Percentiles rank a stretch among this genome's conserved stretches.
Conservation (phyloP, 116 monocot genomes). For the Papilionanthe hybrid region DNA sequence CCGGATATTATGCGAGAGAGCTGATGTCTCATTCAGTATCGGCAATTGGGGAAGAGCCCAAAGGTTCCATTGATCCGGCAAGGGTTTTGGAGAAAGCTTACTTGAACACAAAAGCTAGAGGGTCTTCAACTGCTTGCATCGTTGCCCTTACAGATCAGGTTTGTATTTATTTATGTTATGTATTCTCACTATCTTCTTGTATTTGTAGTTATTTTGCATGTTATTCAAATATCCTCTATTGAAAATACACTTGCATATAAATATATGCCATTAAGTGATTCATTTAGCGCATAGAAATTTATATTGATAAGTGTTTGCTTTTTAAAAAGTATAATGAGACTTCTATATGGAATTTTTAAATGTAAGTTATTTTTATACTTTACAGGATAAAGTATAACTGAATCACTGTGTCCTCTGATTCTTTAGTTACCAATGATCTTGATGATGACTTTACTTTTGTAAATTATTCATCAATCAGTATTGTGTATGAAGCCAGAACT, state of each 20-base stretch:
- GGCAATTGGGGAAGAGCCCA: conserved; percentile 81
- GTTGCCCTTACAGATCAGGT: conserved; percentile 89
- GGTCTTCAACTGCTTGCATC: conserved; percentile 97
- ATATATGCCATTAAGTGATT: not conserved
- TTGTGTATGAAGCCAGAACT: not conserved
- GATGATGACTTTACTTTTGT: not conserved
- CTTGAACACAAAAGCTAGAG: conserved; percentile 65
- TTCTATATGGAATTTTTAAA: not conserved
- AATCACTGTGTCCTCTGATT: not conserved
- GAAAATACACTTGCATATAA: not conserved
- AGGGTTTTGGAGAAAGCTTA: conserved; percentile 93
- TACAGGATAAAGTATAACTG: not conserved
- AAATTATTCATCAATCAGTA: not conserved
- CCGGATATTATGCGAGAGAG: conserved; percentile 86
- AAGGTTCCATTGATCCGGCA: conserved; percentile 76
- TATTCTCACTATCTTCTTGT: not conserved
- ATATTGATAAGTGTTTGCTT: not conserved
- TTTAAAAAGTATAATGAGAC: not conserved
- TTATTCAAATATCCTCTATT: not conserved
- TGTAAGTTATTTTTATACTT: not conserved
- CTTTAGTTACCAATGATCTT: not conserved
- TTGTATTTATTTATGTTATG: not conserved
- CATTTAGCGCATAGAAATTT: not conserved
- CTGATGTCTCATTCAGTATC: conserved; percentile 78
- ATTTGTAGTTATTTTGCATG: not conserved